Conservation (phyloP, 208 protist genomes). For the Acanthamoeba royreba region DNA sequence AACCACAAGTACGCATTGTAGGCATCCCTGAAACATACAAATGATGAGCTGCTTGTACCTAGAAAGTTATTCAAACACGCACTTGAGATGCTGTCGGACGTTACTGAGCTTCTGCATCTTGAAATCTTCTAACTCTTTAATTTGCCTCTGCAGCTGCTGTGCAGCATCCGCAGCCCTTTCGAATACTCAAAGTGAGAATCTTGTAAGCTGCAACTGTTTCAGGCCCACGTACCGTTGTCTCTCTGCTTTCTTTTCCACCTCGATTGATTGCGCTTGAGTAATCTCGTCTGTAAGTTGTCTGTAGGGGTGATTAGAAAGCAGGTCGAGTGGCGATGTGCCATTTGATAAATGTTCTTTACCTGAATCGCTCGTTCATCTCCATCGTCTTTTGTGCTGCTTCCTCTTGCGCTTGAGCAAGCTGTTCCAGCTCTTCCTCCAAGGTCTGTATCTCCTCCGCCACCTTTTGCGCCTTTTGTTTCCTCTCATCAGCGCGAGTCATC, state of each 20-base stretch:
- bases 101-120: background rate
- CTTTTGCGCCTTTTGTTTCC: background rate
- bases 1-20: constrained; percentile 23
- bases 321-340: too few species aligned
- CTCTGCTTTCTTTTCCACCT: background rate
- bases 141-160: background rate
- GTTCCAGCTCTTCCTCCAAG: background rate
- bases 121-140: background rate
- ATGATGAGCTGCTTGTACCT: background rate
- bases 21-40: background rate
- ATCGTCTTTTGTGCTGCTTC: background rate
- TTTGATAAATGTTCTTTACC: too few species aligned
- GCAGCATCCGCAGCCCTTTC: background rate
- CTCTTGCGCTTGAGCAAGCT: constrained; percentile 9
- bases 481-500: constrained; percentile 38
- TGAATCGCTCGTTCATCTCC: background rate
- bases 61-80: background rate
- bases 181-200: background rate
- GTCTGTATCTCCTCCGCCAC: background rate
- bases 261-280: background rate
- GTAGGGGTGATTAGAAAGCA: too few species aligned
- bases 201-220: background rate
- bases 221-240: background rate
- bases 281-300: constrained; percentile 15
- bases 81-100: background rate